Conservation (phyloP, 768 basidiomycete genomes). For the Trichaptum fuscoviolaceum region DNA sequence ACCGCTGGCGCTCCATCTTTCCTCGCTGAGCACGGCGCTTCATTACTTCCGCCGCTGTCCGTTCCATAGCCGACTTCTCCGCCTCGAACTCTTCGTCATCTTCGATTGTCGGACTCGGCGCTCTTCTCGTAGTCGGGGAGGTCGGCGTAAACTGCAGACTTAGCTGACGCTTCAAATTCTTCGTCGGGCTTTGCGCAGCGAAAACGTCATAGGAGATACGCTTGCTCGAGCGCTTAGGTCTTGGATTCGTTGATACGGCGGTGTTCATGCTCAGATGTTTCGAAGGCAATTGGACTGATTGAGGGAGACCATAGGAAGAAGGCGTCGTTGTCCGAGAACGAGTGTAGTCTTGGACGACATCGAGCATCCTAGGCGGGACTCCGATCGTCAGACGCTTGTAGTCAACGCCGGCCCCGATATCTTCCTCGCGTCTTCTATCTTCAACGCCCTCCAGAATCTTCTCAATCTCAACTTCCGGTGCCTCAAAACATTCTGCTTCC, state of each 20-base stretch:
- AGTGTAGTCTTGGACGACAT: slow-evolving; percentile 66
- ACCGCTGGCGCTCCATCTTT: slow-evolving; percentile 28
- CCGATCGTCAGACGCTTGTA: slow-evolving; percentile 58
- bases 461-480: slow-evolving; percentile 44
- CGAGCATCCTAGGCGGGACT: slow-evolving; percentile 71
- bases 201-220: slow-evolving; percentile 26
- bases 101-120: slow-evolving; percentile 37
- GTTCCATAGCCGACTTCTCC: slow-evolving; percentile 28
- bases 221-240: slow-evolving; percentile 36
- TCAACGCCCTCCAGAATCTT: slow-evolving; percentile 36
- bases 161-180: slow-evolving; percentile 31
- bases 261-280: slow-evolving; percentile 9
- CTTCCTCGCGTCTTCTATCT: slow-evolving; percentile 19
- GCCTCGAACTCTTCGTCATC: slow-evolving; percentile 19
- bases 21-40: slow-evolving; percentile 7
- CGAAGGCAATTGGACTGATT: slow-evolving; percentile 9
- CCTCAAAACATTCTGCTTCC: slow-evolving; percentile 30
- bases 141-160: slow-evolving; percentile 68
- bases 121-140: slow-evolving; percentile 39
- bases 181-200: slow-evolving; percentile 29
- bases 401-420: slow-evolving; percentile 15
- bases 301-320: slow-evolving; percentile 21
- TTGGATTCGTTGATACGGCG: slow-evolving; percentile 17
- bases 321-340: slow-evolving; percentile 22
- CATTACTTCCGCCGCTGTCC: slow-evolving; percentile 33